Base-by-base conservation (phyloP, 2,329 filamentous ascomycete genomes). In the Neodidymelliopsis sp. region DNA sequence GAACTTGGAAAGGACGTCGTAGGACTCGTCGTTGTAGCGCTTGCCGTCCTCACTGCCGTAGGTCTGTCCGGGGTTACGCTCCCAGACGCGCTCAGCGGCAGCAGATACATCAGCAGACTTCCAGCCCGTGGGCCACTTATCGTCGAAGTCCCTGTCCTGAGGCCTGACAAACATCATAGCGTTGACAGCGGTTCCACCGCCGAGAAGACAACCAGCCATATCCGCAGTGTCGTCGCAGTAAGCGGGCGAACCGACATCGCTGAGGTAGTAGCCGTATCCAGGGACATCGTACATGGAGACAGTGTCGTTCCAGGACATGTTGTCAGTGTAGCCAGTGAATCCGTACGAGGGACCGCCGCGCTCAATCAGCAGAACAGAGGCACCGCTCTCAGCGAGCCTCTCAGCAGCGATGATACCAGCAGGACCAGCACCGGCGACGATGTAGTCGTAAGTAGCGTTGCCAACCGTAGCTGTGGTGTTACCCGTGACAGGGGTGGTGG, bases 121-220 rank as follows among this genome's bases (percentile, higher is more conserved):
- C 88, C 88, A 91, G 34, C 87, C 87, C 2, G 74, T 56, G 1
- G 88, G 88, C 76, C 88, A 91, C 67, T 88, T 87, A 65, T 84
- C 81, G 64, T 90, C 84, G 74, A 87, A 91, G 66, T 91, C 88
- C 6, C 57, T 52, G 16, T 66, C 58, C 16, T 69, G 64, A 12
- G 70, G 70, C 41, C 50, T 65, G 39, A 72, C 68, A 23, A 61
- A 69, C 63, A 70, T 72, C 44, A 82, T 84, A 29, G 84, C 81
- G 59, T 89, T 89, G 62, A 89, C 77, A 13, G 83, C 80, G 2
- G 83, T 85, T 3, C 84, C 82, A 35, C 87, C 87, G 29, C 87
- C 87, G 1, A 89, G 78, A 22, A 89, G 75, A 56, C 87, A 90
- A 6, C 85, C 87, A 8, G 85, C 84, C 82, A 87, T 87, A 57